Evolutionary conservation across 768 basidiomycete genomes (phyloP).

Genomic region (Trametes sanguinea): DNA sequence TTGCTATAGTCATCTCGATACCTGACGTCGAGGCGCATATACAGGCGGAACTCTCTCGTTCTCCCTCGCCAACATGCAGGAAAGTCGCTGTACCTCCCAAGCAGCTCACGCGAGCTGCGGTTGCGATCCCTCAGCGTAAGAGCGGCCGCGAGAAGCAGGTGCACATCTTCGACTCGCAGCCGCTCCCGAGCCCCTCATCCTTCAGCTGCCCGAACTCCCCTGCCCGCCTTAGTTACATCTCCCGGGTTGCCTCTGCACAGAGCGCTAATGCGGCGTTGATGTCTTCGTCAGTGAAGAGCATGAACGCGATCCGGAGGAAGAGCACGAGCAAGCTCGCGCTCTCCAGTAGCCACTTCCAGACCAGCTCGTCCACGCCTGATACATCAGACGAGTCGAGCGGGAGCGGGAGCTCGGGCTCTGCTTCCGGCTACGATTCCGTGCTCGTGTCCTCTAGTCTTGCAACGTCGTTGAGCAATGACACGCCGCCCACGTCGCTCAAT

Average conservation of each 20-base stretch:
- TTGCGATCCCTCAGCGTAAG: constrained; percentile 59
- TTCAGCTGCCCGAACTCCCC: constrained; percentile 31
- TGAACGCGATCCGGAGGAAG: constrained; percentile 9
- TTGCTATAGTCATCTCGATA: constrained; percentile 68
- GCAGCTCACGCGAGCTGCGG: constrained; percentile 57
- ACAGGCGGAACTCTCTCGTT: constrained; percentile 62
- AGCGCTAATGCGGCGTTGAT: constrained; percentile 15
- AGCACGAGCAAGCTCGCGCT: constrained; percentile 19
- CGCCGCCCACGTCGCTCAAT: constrained; percentile 34
- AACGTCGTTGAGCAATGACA: constrained; percentile 23
- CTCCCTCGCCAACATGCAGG: constrained; percentile 73
- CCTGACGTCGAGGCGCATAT: constrained; percentile 81
- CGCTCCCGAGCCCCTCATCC: constrained; percentile 58
- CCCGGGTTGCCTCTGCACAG: constrained; percentile 25
- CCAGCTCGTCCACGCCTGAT: constrained; percentile 23
- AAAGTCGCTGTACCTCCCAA: constrained; percentile 81
- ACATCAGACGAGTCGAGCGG: constrained; percentile 29
- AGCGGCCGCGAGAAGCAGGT: constrained; percentile 59
- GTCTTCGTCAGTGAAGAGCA: background rate
- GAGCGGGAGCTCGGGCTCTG: constrained; percentile 24
- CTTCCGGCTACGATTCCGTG: constrained; percentile 12
- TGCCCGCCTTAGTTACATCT: constrained; percentile 27
- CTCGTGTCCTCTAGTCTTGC: constrained; percentile 24
- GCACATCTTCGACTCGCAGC: constrained; percentile 83
- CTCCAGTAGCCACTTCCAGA: background rate